Base-by-base conservation (phyloP, 1,284 basidiomycete species). In the Ceratobasidium sp. region DNA sequence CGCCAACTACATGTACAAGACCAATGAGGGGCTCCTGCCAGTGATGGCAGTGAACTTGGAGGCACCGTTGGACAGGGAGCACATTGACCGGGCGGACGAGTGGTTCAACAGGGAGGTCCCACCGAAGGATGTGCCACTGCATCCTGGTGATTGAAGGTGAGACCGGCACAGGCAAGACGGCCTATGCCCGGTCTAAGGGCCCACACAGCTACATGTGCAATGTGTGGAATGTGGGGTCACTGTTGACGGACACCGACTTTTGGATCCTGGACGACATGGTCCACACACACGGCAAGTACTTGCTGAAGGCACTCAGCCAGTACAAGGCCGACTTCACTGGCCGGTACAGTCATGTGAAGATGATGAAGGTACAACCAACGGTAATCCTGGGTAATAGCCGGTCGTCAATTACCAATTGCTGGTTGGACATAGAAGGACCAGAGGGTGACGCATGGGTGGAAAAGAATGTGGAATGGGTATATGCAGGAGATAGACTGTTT, bases 261-360 rank as follows among this genome's bases (percentile, higher is more conserved):
- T 59, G 57, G 57, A 59, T 59, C 57, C 57, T 59, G 26, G 57
- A 59, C 28, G 57, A 59, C 26, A 59, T 59, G 57, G 57, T 59
- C 10, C 57, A 59, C 26, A 33, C 57, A 28, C 26, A 59, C 28
- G 57, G 57, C 23, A 44, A 42, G 61, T 64, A 64, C 61, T 64
- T 20, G 61, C 61, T 64, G 6, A 42, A 64, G 40, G 61, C 61
- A 0, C 40, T 64, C 17, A 64, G 61, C 61, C 61, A 44, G 61
- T 64, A 64, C 61, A 7, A 64, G 38, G 61, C 42, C 6, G 40
- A 64, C 61, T 64, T 64, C 57, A 38, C 17, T 12, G 28, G 54
- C 1, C 9, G 54, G 1, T 56, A 56, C 54, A 26, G 10, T 3
- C 54, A 56, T 6, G 23, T 56, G n/a, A 56, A 56, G 54, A 10